Base-by-base conservation (phyloP, 179 eudicot species). In the Pouteria campechiana region DNA sequence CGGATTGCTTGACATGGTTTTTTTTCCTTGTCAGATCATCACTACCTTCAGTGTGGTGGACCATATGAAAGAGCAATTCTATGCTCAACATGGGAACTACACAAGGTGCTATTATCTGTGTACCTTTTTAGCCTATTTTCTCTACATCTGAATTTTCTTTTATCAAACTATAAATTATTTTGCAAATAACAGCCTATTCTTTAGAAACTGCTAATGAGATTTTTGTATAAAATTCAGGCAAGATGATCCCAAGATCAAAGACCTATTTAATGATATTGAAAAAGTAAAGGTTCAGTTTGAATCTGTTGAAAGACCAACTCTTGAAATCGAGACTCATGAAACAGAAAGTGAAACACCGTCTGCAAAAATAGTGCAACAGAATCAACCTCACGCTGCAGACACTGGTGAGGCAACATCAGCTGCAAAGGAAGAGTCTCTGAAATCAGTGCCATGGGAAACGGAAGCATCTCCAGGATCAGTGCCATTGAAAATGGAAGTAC, bases 21-120 rank as follows among this genome's bases (percentile, higher is more conserved):
- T n/a, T n/a, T n/a, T n/a, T n/a, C n/a, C n/a, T n/a, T n/a, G n/a
- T n/a, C 79, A 86, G 93, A 52, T 83, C 46, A 50, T 32, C 18
- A 55, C 61, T 14, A 57, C 77, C 11, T 76, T 86, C 67, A 43
- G 43, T 41, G 55, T 70, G 11, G 85, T 83, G 38, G 81, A 86
- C 20, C 58, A 56, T 70, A 74, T 86, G 3, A 63, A 39, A 44
- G 55, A 61, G 50, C 72, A 64, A 35, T 51, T 65, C 11, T 57
- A 35, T 44, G 16, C 52, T 13, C 46, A 46, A 46, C 51, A 61
- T 3, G 55, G 50, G 45, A 52, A 63, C 17, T 37, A 27, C 20
- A 62, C 52, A 37, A 71, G 84, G 87, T 78, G 37, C 24, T 11
- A 24, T 31, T 9, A 25, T 13, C 32, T 2, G 17, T 16, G 23